Conservation (phyloP, 177 flowering plant species). For the Vitis hybrid region DNA sequence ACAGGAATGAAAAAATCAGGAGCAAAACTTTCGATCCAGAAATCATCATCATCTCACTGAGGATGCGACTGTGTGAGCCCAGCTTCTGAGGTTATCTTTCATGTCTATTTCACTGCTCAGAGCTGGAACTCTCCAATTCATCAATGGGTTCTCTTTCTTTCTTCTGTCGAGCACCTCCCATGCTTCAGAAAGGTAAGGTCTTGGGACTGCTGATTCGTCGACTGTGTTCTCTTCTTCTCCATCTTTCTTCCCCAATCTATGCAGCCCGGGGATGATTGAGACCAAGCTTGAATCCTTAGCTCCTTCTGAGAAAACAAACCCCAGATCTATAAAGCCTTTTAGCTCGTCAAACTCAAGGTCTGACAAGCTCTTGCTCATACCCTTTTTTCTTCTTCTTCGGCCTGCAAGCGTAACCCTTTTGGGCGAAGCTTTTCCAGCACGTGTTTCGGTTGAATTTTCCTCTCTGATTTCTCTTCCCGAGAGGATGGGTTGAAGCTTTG, state of each 20-base stretch:
- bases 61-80: constrained; percentile 90
- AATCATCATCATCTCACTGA: constrained; percentile 42
- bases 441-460: background rate
- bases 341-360: constrained; percentile 81
- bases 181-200: constrained; percentile 85
- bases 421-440: background rate
- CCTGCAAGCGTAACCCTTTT: background rate
- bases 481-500: constrained; percentile 11
- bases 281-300: constrained; percentile 59
- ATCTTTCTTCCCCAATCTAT: constrained; percentile 42
- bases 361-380: constrained; percentile 62
- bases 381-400: constrained; percentile 16
- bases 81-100: constrained; percentile 63
- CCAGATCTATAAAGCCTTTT: constrained; percentile 88
- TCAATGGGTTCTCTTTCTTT: constrained; percentile 26
- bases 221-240: constrained; percentile 9
- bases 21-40: background rate
- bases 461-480: constrained; percentile 21
- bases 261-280: constrained; percentile 75
- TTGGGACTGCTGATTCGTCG: constrained; percentile 23
- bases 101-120: constrained; percentile 42
- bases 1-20: background rate
- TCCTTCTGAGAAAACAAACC: constrained; percentile 73
- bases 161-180: constrained; percentile 42
- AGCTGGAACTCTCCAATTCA: constrained; percentile 57